These are phyloP conservation scores for Pulicaria dysenterica DNA, from an alignment of 129 eudicot species.

Conservation along the genomic window DNA sequence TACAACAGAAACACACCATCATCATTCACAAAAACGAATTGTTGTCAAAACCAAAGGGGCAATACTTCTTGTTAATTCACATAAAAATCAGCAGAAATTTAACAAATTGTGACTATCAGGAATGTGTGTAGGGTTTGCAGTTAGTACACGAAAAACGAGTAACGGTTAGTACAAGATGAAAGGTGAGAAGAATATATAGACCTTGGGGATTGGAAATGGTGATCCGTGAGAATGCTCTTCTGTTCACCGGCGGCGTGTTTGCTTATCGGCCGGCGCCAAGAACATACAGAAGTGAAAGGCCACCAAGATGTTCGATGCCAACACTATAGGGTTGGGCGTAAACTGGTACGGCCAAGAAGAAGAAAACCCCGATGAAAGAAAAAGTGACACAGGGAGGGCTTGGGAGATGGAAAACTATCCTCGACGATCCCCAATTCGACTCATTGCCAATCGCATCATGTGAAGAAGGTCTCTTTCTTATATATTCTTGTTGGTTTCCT, in stretches of 20 bases:
- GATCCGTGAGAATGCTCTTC: not conserved
- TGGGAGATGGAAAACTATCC: slow-evolving; percentile 43
- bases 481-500: not conserved
- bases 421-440: slow-evolving; percentile 30
- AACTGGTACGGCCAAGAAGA: not conserved
- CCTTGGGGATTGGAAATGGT: slow-evolving; percentile 9
- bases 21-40: not conserved
- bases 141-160: not conserved
- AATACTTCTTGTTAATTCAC: not conserved
- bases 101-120: not conserved
- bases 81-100: not conserved
- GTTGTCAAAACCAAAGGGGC: not conserved
- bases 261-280: not conserved
- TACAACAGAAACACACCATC: not conserved
- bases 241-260: not conserved
- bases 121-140: not conserved
- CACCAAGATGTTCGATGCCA: not conserved
- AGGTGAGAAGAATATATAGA: not conserved
- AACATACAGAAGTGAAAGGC: not conserved
- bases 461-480: slow-evolving; percentile 36
- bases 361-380: slow-evolving; percentile 4
- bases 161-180: not conserved
- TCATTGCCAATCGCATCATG: slow-evolving; percentile 29
- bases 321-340: not conserved
- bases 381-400: slow-evolving; percentile 38